These are phyloP conservation scores for Hypoxylon sp. DNA, from an alignment of 2,329 filamentous ascomycete species.

Conservation along the genomic window DNA sequence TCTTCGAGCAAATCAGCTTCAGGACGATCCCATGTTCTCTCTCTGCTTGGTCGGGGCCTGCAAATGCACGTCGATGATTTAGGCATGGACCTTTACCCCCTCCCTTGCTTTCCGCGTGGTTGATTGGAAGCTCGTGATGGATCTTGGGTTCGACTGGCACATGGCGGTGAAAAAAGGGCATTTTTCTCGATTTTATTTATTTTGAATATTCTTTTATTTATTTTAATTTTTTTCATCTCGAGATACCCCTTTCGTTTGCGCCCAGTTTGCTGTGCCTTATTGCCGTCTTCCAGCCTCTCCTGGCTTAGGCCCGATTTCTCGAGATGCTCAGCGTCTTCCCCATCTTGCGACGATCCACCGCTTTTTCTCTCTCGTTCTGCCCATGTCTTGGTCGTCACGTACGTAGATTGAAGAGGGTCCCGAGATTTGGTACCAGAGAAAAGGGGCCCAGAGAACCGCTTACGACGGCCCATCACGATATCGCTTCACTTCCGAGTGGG, in stretches of 20 bases:
- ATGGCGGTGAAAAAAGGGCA: constrained; percentile 45
- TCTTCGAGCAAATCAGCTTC: constrained; percentile 38
- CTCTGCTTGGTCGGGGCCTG: constrained; percentile 19
- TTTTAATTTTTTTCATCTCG: constrained; percentile 2
- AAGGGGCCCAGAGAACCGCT: constrained; percentile 16
- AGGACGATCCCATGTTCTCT: constrained; percentile 11
- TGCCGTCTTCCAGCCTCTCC: constrained; percentile 16
- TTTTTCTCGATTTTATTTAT: too few species aligned
- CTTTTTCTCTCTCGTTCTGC: not conserved
- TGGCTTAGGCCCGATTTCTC: constrained; percentile 20
- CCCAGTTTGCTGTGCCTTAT: not conserved
- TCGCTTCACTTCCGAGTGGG: constrained; percentile 33
- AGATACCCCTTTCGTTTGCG: constrained; percentile 2
- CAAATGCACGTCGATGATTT: constrained; percentile 43
- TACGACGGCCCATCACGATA: constrained; percentile 27
- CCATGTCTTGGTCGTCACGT: not conserved
- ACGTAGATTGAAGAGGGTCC: constrained; percentile 9
- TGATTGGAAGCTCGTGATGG: constrained; percentile 38
- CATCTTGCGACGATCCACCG: constrained; percentile 8
- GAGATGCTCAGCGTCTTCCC: constrained; percentile 21
- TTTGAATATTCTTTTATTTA: too few species aligned
- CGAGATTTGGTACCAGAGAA: constrained; percentile 30
- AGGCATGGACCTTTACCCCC: constrained; percentile 28
- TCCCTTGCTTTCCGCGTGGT: constrained; percentile 29
- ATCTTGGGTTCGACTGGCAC: constrained; percentile 35